phyloP scores from a whole-genome alignment of 352 stramenopile species.

The Globisporangium okanoganense region DNA sequence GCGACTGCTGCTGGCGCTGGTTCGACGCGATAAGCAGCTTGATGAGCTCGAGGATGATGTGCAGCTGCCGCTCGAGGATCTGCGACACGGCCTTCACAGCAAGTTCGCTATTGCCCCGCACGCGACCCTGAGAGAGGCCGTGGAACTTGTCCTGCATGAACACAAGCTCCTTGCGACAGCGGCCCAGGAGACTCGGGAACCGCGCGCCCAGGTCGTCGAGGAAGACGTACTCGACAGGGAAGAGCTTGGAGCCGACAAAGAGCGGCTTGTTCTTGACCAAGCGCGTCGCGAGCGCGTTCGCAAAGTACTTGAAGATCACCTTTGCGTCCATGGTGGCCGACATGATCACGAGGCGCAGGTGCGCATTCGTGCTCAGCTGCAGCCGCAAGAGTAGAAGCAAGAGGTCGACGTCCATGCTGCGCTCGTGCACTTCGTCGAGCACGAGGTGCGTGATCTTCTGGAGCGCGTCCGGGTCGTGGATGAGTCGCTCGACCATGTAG shows the following conservation, averaged over 20 bases:
- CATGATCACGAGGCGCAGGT: slow-evolving; percentile 95
- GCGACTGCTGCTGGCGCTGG: slow-evolving; percentile 26
- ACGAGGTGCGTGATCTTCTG: slow-evolving; percentile 92
- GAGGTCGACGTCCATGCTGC: slow-evolving; percentile 95
- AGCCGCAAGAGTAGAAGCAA: slow-evolving; percentile 90
- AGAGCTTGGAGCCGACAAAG: slow-evolving; percentile 82
- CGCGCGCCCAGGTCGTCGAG: slow-evolving; percentile 40
- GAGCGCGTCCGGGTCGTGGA: slow-evolving; percentile 90
- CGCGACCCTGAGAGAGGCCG: slow-evolving; percentile 19
- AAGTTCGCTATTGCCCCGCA: slow-evolving; percentile 40
- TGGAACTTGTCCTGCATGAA: slow-evolving; percentile 40
- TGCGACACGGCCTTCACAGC: slow-evolving; percentile 47
- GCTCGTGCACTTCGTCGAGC: slow-evolving; percentile 95
- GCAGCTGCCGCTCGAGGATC: slow-evolving; percentile 63
- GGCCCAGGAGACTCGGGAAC: slow-evolving; percentile 39
- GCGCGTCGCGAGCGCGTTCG: slow-evolving; percentile 44
- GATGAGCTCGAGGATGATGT: slow-evolving; percentile 55
- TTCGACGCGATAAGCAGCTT: slow-evolving; percentile 48
- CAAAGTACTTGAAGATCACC: slow-evolving; percentile 88
- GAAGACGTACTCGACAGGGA: slow-evolving; percentile 62
- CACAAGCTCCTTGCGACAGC: slow-evolving; percentile 38
- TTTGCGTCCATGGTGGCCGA: slow-evolving; percentile 94
- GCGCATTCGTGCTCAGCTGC: slow-evolving; percentile 49
- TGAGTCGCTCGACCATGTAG: slow-evolving; percentile 94
- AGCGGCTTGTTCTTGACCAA: slow-evolving; percentile 57